A percentile compares a stretch with the other conserved stretches of the same genome.
Conservation (phyloP, 352 stramenopile species). For the Thalassiosira gravida region DNA sequence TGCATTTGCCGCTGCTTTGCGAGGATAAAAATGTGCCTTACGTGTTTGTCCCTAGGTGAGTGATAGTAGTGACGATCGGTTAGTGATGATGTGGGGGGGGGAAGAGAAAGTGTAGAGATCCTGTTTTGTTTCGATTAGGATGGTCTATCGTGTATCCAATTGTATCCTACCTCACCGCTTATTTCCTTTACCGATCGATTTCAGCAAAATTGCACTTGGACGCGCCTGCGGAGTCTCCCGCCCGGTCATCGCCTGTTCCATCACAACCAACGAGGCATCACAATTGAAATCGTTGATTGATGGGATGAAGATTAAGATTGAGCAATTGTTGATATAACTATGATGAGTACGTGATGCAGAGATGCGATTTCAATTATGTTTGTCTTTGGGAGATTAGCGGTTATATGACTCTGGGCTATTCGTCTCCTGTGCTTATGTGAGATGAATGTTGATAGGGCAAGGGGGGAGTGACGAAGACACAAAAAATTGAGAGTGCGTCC, state of each 20-base stretch:
- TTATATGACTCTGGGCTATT: neutral
- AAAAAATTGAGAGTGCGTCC: constrained; percentile 32
- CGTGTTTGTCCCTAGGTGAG: constrained; percentile 91
- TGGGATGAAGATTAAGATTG: constrained; percentile 99
- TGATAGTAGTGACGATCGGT: neutral
- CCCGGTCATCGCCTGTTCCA: constrained; percentile 97
- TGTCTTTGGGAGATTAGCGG: neutral
- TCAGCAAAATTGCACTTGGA: constrained; percentile 96
- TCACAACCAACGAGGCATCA: constrained; percentile 98
- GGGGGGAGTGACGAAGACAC: neutral
- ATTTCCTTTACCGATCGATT: too few species aligned
- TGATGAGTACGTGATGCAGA: constrained; percentile 63
- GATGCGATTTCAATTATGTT: constrained; percentile 13
- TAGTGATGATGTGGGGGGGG: too few species aligned
- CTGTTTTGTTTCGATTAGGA: too few species aligned
- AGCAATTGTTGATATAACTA: constrained; percentile 99
- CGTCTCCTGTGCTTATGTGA: neutral
- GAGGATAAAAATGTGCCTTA: constrained; percentile 98
- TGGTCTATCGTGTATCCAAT: too few species aligned
- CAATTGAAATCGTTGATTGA: constrained; percentile 98
- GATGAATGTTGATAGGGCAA: neutral
- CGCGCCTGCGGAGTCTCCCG: constrained; percentile 98
- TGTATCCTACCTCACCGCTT: too few species aligned
- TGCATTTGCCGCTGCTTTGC: constrained; percentile 98
- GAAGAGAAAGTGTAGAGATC: too few species aligned